Conservation (phyloP, 768 basidiomycete genomes). For the Pholiota conissans region DNA sequence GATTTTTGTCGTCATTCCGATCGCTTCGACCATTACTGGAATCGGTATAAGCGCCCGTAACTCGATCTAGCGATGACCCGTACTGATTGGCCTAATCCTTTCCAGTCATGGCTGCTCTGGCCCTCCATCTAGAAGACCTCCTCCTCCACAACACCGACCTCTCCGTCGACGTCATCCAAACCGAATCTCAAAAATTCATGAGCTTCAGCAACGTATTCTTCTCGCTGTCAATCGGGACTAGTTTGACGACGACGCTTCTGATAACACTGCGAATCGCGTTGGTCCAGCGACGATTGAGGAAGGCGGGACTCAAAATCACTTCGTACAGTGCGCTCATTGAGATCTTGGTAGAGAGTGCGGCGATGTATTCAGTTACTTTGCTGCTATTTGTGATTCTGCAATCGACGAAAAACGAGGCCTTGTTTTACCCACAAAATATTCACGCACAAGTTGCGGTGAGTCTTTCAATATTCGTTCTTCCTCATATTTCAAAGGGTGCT, state of each 20-base stretch:
- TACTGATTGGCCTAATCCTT: not conserved
- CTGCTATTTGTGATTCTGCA: not conserved
- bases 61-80: too few relatives aligned
- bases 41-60: not conserved
- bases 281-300: not conserved
- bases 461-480: not conserved
- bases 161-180: not conserved
- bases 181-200: not conserved
- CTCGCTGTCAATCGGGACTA: not conserved
- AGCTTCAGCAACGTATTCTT: not conserved
- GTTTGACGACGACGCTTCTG: not conserved
- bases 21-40: not conserved
- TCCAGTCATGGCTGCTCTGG: not conserved
- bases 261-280: not conserved
- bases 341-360: not conserved
- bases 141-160: not conserved
- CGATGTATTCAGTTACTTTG: not conserved
- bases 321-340: not conserved
- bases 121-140: not conserved
- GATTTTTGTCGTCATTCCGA: not conserved
- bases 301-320: not conserved
- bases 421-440: not conserved
- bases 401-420: not conserved
- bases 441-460: not conserved
- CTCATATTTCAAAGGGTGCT: not conserved